Base-by-base conservation (phyloP, 805 yeast genomes). In the Grigorovia humatica region DNA sequence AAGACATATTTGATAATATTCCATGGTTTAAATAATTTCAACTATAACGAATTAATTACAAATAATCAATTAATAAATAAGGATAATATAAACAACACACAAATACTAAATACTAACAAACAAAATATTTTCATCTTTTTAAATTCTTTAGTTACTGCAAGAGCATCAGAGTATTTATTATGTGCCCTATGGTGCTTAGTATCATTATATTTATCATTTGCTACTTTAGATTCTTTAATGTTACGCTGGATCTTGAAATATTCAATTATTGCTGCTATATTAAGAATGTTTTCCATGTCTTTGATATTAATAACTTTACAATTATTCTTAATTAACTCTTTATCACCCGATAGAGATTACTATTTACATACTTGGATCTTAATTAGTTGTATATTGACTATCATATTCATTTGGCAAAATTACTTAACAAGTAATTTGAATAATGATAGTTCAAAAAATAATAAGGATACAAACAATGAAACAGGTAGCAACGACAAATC, bases 101-200 rank as follows among this genome's bases (percentile, higher is more conserved):
- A 43, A 38, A 43, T 46, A 48, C 32, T 3, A 51, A 15, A 15
- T 15, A 38, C n/a, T 27, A 38, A 32, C 15, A 29, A 38, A n/a
- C 18, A 20, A 15, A 50, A 57, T 50, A 55, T 54, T 23, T 46
- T 55, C 40, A 29, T 55, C 2, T 45, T 62, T 29, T 57, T 57
- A 30, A 62, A 62, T 50, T 61, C 65, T 48, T 64, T 74, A 19
- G 63, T 81, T 20, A 79, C 85, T 1, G 89, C 87, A 0, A 71
- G 89, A 43, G 77, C 88, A 0, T 80, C 90, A 0, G 96, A 89
- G 63, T 84, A 83, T 59, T 74, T 88, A 54, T 70, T 89, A 53
- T 85, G 95, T 4, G 90, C 90, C 0, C 66, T 91, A n/a, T 91
- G 98, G 98, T 88, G 96, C 65, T 62, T 85, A 4, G 98, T 91